A percentile compares a stretch with the other conserved stretches of the same genome.
Evolutionary conservation across 1,284 basidiomycete genomes (phyloP).

Genomic region (Coniferiporia sulphurascens): DNA sequence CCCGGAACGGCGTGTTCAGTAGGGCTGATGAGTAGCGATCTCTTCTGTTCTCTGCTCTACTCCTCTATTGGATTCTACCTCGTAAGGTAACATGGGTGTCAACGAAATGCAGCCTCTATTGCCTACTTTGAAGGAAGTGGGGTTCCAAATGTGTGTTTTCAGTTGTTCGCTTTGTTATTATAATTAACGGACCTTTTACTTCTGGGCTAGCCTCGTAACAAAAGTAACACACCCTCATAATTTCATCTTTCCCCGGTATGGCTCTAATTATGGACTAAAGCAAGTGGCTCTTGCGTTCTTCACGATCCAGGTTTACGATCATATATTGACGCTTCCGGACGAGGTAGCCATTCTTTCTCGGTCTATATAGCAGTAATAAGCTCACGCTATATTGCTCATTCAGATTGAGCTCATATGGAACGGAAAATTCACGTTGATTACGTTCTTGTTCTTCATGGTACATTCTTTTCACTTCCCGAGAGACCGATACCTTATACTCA

Average conservation of each 20-base stretch:
- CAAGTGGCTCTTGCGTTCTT: not conserved
- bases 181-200: not conserved
- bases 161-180: not conserved
- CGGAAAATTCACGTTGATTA: not conserved
- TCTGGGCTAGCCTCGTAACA: not conserved
- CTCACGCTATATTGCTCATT: not conserved
- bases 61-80: no score
- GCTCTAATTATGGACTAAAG: not conserved
- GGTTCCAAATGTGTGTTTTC: not conserved
- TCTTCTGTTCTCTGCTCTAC: no score
- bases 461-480: not conserved
- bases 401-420: not conserved
- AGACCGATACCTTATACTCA: not conserved
- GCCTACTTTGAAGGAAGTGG: not conserved
- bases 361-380: not conserved
- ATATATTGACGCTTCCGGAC: slow-evolving; percentile 7
- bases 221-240: not conserved
- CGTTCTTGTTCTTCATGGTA: not conserved
- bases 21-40: no score
- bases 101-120: no score
- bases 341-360: not conserved
- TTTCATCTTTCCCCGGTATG: not conserved
- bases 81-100: no score
- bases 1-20: no score
- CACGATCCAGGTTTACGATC: not conserved